Evolutionary conservation across 2,329 filamentous ascomycete genomes (phyloP).

Genomic region (Botrytis byssoidea): DNA sequence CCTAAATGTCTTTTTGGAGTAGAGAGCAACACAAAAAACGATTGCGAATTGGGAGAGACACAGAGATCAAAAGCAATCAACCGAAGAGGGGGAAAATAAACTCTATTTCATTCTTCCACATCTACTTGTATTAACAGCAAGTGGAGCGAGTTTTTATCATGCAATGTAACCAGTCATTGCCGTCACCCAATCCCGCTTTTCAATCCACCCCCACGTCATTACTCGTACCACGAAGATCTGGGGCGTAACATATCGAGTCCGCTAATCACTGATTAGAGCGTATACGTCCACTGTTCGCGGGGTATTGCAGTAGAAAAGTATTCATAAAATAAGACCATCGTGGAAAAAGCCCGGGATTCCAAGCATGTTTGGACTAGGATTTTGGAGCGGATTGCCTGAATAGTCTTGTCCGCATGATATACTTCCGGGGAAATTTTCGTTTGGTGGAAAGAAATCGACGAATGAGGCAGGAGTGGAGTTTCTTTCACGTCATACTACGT

Average conservation of each 20-base stretch:
- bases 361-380: not conserved
- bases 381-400: not conserved
- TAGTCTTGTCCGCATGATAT: not conserved
- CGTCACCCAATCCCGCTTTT: not conserved
- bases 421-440: not conserved
- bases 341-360: not conserved
- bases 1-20: not conserved
- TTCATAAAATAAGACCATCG: not conserved
- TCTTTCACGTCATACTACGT: not conserved
- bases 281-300: not conserved
- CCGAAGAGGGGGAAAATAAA: not conserved
- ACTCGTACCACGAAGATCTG: not conserved
- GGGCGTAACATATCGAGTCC: not conserved
- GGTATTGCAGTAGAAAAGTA: not conserved
- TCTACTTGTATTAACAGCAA: slow-evolving; percentile 1
- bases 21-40: not conserved
- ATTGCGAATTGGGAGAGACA: too few species aligned
- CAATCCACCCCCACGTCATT: not conserved
- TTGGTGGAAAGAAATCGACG: not conserved
- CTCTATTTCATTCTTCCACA: not conserved
- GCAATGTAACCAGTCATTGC: not conserved
- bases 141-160: not conserved
- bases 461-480: not conserved
- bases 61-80: not conserved
- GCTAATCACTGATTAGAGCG: too few species aligned